Evolutionary conservation across 345 rosid genomes (phyloP).

Genomic region (Durio zibethinus): DNA sequence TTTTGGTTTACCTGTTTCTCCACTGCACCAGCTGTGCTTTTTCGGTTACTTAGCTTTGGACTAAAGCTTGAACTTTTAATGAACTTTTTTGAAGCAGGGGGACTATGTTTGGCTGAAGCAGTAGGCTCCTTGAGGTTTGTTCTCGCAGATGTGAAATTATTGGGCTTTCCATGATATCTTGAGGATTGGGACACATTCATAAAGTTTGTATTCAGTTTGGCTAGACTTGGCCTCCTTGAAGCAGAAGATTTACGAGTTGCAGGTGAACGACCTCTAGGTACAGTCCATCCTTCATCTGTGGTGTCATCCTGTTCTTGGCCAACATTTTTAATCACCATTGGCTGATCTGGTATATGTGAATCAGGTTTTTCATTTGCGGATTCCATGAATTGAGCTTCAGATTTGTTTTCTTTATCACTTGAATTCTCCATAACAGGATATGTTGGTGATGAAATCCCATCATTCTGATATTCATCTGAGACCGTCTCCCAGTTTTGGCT

Average conservation of each 20-base stretch:
- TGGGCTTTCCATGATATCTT: conserved; percentile 59
- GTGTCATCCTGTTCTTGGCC: conserved; percentile 43
- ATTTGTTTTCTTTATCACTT: conserved; percentile 76
- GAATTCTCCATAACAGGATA: conserved; percentile 48
- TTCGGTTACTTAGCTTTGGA: conserved; percentile 46
- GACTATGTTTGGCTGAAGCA: conserved; percentile 39
- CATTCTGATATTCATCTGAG: conserved; percentile 62
- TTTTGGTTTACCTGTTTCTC: conserved; percentile 46
- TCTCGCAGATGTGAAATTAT: conserved; percentile 61
- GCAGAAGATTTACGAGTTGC: conserved; percentile 60
- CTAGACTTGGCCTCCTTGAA: conserved; percentile 75
- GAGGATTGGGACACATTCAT: conserved; percentile 61
- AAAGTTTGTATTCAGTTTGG: conserved; percentile 86
- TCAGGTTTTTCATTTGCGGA: conserved; percentile 46
- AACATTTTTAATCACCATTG: conserved; percentile 28
- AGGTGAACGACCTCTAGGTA: conserved; percentile 77
- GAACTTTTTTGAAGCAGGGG: conserved; percentile 50
- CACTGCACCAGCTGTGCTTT: conserved; percentile 36
- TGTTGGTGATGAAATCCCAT: conserved; percentile 46
- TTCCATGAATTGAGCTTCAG: conserved; percentile 52
- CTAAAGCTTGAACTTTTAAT: conserved; percentile 73
- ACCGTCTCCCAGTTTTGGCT: conserved; percentile 63
- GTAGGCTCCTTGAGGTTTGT: conserved; percentile 45
- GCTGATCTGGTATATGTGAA: conserved; percentile 41
- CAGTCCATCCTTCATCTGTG: conserved; percentile 98